Evolutionary conservation across 805 yeast genomes (phyloP), one percentile per base, ranked within the genome.

Genomic region (Candida michaelii): DNA sequence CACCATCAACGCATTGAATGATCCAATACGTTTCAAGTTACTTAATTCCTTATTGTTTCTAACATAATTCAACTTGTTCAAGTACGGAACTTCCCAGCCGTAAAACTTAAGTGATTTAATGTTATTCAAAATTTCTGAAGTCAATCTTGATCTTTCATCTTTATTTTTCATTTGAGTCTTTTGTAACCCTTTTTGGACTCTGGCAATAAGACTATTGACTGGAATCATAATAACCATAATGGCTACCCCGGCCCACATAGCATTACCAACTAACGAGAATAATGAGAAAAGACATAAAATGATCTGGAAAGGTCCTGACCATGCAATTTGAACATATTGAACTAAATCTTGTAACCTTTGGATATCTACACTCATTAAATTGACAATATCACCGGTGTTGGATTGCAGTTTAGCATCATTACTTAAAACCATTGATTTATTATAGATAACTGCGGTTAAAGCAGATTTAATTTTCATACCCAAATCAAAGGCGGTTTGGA

Each of bases 241-340:
- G 24, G 76, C 63, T 11, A 91, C 95, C 61, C 98, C 98, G 31
- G 95, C 84, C 96, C 97, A 88, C 95, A 90, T 89, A n/a, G 93
- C 78, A 45, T 82, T 79, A 27, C 97, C 97, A 44, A 90, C 63
- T 34, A 90, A 65, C 3, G 77, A 75, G 61, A 89, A 78, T 41
- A 90, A 71, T 1, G 93, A 83, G 33, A 74, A 62, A 47, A 90
- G 71, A 71, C 97, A 89, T 44, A 90, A 64, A 17, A 74, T 55
- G 51, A 90, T 80, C 65, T 90, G 96, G 65, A 89, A 85, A 1
- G 97, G 97, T 37, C 96, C 96, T 1, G 96, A 88, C 95, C 96
- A 89, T 39, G 87, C 71, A 41, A 88, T 73, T 54, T 87, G 84
- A 48, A 89, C 77, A 62, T 83, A 79, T 59, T 86, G 89, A 17